A percentile compares a stretch with the other conserved stretches of the same genome.
phyloP scores from a whole-genome alignment of 768 basidiomycete genomes.

The Leccinum subgranulosum region DNA sequence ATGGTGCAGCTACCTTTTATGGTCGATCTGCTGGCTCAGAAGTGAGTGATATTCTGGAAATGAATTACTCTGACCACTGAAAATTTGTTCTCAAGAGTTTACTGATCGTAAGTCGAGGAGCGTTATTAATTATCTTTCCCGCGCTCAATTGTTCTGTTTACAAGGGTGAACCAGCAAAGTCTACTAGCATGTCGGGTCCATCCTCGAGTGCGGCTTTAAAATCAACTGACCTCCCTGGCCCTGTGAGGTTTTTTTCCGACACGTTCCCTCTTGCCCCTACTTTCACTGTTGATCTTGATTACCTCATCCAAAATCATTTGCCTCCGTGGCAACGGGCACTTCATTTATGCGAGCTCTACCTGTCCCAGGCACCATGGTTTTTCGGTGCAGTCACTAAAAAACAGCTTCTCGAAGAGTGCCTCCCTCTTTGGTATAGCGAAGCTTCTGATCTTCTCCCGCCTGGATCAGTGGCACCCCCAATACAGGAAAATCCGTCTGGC shows the following conservation, averaged over 20 bases:
- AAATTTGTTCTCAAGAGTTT: slow-evolving; percentile 40
- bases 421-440: slow-evolving; percentile 66
- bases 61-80: slow-evolving; percentile 10
- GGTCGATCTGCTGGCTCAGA: slow-evolving; percentile 72
- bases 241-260: slow-evolving; percentile 29
- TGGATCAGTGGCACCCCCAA: slow-evolving; percentile 25
- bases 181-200: not conserved
- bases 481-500: slow-evolving; percentile 1
- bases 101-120: slow-evolving; percentile 44
- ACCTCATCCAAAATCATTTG: slow-evolving; percentile 47
- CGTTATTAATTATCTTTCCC: not conserved
- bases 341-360: slow-evolving; percentile 63
- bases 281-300: slow-evolving; percentile 41
- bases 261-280: slow-evolving; percentile 50
- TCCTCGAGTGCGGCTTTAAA: not conserved
- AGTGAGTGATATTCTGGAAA: slow-evolving; percentile 41
- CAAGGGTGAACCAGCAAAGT: slow-evolving; percentile 24
- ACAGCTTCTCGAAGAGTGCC: slow-evolving; percentile 61
- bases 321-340: slow-evolving; percentile 58
- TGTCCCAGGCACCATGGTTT: slow-evolving; percentile 80
- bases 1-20: slow-evolving; percentile 69
- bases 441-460: slow-evolving; percentile 31
- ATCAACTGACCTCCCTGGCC: slow-evolving; percentile 19
- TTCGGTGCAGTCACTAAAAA: slow-evolving; percentile 65
- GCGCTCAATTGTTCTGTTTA: not conserved